Base-by-base conservation (phyloP, 2,329 filamentous ascomycete genomes). In the Diaporthe humulicola region DNA sequence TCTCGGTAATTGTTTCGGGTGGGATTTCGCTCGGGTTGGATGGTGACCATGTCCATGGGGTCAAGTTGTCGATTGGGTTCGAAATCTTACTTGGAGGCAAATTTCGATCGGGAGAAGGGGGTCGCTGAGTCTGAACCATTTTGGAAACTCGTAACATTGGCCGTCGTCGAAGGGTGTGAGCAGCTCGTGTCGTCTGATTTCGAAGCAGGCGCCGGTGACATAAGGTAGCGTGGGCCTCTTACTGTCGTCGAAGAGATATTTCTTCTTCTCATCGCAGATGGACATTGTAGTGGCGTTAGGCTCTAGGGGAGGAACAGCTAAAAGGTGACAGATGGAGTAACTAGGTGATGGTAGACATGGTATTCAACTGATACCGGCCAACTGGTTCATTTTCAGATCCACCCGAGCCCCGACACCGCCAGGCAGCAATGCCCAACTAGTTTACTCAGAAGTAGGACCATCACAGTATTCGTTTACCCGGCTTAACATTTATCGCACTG, bases 221-320 rank as follows among this genome's bases (percentile, higher is more conserved):
- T 64, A 64, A 15, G 58, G 58, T 38, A 64, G 58, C n/a, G 25
- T 25, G 42, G 60, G 60, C 17, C 40, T 19, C 25, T 66, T 66
- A 10, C 12, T 10, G 40, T 66, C 60, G 28, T 66, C 60, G 45
- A 66, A 64, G 40, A 45, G 25, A 25, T 48, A 45, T 42, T 61
- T 61, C 10, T 38, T 25, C 17, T 40, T 42, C 36, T 28, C 36
- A 28, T 40, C 22, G 25, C n/a, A 48, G 60, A 12, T 15, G 60
- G 60, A 25, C 60, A 64, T 64, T 64, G 1, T 48, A 12, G 40
- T 42, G 28, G 33, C 30, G 17, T 36, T 60, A 10, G 22, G 40
- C 25, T 40, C 57, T 3, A 40, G 40, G 36, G 40, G 57, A 40
- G 22, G 57, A 10, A 40, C 15, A 25, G 57, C 25, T 40, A 40